phyloP scores from a whole-genome alignment of 2,329 filamentous ascomycete genomes.

The Aschersonia sp. region DNA sequence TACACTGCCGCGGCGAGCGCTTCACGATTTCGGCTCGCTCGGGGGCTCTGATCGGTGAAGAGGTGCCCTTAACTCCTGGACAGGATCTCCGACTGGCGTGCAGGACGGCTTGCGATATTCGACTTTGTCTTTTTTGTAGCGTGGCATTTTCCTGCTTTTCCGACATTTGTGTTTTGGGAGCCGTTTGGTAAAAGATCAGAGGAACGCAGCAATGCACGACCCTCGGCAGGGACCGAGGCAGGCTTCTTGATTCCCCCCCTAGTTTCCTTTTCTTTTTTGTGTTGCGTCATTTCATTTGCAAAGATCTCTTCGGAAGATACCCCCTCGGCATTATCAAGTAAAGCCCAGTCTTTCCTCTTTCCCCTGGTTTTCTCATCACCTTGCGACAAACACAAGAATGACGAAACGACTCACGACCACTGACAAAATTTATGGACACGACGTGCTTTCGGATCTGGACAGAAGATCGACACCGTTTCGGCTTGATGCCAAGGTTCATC shows the following conservation, averaged over 20 bases:
- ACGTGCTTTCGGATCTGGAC: neutral
- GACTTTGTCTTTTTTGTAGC: slow-evolving; percentile 11
- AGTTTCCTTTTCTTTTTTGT: slow-evolving; percentile 13
- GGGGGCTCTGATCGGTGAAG: too few relatives aligned
- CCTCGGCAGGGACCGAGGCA: slow-evolving; percentile 33
- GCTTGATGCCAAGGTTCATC: slow-evolving; percentile 10
- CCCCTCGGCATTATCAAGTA: too few relatives aligned
- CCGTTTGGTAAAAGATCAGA: slow-evolving; percentile 32
- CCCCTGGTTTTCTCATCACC: slow-evolving; percentile 19
- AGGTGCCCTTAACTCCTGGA: slow-evolving; percentile 12
- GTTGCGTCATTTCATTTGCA: slow-evolving; percentile 20
- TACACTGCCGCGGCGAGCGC: neutral
- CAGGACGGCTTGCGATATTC: slow-evolving; percentile 28
- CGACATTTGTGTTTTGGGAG: slow-evolving; percentile 13
- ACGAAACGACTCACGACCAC: slow-evolving; percentile 32
- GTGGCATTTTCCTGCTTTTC: slow-evolving; percentile 15
- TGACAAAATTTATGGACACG: slow-evolving; percentile 6
- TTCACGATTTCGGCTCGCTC: neutral
- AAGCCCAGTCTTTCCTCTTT: slow-evolving; percentile 3
- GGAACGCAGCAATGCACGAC: slow-evolving; percentile 50
- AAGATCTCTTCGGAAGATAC: neutral
- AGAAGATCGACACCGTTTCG: neutral
- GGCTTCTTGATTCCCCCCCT: slow-evolving; percentile 14
- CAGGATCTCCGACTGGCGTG: slow-evolving; percentile 21
- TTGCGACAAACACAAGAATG: slow-evolving; percentile 22